These are phyloP conservation scores for Entonaema liquescens DNA, from an alignment of 495 filamentous ascomycete species.

Conservation along the genomic window DNA sequence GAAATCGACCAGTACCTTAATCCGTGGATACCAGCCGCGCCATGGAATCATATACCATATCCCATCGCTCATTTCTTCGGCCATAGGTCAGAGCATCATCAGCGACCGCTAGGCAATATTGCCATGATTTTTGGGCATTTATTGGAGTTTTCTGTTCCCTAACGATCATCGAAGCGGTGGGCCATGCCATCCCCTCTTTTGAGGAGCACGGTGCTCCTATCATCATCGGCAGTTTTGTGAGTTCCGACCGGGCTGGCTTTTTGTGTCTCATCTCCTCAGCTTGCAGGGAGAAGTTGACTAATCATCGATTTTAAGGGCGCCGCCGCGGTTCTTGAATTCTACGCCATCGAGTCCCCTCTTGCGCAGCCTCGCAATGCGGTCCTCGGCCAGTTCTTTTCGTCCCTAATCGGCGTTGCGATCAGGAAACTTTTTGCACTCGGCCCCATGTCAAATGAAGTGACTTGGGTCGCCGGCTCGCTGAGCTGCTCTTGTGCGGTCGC, in stretches of 20 bases:
- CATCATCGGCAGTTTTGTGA: constrained; percentile 62
- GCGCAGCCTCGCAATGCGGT: constrained; percentile 83
- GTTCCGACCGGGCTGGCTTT: constrained; percentile 22
- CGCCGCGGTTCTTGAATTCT: constrained; percentile 78
- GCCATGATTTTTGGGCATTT: constrained; percentile 59
- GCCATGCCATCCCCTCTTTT: constrained; percentile 49
- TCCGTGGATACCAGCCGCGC: constrained; percentile 63
- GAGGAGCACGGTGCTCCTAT: constrained; percentile 51
- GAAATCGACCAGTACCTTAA: constrained; percentile 74
- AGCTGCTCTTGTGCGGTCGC: constrained; percentile 73
- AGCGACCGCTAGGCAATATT: constrained; percentile 58
- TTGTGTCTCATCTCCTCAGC: not conserved
- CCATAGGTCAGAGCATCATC: constrained; percentile 49
- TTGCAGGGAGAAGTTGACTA: not conserved
- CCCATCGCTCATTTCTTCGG: constrained; percentile 63
- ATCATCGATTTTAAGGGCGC: constrained; percentile 61
- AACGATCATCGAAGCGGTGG: constrained; percentile 57
- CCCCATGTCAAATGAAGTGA: constrained; percentile 60
- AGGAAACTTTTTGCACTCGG: constrained; percentile 76
- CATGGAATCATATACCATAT: constrained; percentile 55
- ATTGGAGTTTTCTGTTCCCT: constrained; percentile 60
- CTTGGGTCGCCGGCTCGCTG: constrained; percentile 75
- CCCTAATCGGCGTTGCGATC: constrained; percentile 70
- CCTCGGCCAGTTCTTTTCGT: constrained; percentile 74
- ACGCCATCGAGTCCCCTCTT: constrained; percentile 80